phyloP scores from a whole-genome alignment of 2,329 filamentous ascomycete genomes.

The Knufia fluminis region DNA sequence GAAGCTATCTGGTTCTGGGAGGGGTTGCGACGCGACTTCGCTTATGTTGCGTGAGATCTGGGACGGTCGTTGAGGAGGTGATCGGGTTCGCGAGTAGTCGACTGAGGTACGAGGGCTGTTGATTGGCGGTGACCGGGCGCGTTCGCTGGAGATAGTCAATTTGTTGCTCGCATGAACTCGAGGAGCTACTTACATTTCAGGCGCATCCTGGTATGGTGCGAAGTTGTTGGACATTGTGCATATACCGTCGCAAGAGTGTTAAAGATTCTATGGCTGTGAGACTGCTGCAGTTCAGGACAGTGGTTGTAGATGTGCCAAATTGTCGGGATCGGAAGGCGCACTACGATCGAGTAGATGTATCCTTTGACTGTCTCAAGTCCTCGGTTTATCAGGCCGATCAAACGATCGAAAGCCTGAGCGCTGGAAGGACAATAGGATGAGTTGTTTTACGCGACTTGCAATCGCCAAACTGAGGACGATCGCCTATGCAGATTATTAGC shows the following conservation, averaged over 20 bases:
- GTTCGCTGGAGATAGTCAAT: constrained; percentile 41
- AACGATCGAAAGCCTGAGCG: too few species aligned
- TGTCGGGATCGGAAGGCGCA: too few species aligned
- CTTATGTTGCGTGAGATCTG: constrained; percentile 36
- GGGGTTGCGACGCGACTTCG: constrained; percentile 27
- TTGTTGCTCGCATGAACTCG: background rate
- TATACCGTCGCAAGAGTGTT: background rate
- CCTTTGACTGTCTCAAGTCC: too few species aligned
- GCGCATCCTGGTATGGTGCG: constrained; percentile 91
- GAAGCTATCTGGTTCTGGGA: constrained; percentile 34
- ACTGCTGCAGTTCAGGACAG: background rate
- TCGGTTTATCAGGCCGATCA: too few species aligned
- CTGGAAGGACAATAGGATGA: too few species aligned
- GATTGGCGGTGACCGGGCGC: constrained; percentile 60
- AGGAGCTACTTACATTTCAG: constrained; percentile 51
- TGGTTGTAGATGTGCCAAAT: background rate
- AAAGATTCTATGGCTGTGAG: background rate
- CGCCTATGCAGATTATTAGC: too few species aligned
- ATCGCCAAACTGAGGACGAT: too few species aligned
- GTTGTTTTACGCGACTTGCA: too few species aligned
- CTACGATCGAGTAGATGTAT: too few species aligned
- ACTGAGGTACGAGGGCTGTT: constrained; percentile 28
- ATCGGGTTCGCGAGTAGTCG: constrained; percentile 47
- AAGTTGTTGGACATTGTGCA: constrained; percentile 61
- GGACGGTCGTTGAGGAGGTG: constrained; percentile 42